phyloP scores from a whole-genome alignment of 768 basidiomycete species.

The Obba rivulosa region DNA sequence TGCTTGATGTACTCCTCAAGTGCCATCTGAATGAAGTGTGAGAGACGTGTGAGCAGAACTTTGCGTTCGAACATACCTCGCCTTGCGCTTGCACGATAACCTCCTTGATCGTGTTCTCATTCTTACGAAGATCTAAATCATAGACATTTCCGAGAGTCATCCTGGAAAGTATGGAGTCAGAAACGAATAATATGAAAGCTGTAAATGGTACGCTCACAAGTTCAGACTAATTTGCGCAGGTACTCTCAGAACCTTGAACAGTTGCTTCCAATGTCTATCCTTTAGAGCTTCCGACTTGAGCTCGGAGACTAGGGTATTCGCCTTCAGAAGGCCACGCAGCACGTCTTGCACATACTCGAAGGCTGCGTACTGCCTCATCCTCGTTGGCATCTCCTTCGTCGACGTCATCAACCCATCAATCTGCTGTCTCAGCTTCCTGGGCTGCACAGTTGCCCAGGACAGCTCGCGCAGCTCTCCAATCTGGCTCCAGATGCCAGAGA shows the following conservation, averaged over 20 bases:
- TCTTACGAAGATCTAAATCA: constrained; percentile 92
- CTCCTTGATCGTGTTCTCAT: constrained; percentile 87
- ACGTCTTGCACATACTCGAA: constrained; percentile 97
- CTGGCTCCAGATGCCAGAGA: constrained; percentile 95
- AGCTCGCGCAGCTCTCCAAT: constrained; percentile 84
- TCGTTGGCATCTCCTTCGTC: constrained; percentile 98
- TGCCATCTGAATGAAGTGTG: constrained; percentile 63
- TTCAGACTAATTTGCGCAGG: constrained; percentile 72
- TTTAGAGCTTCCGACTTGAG: constrained; percentile 96
- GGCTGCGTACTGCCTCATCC: constrained; percentile 98
- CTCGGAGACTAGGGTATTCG: constrained; percentile 86
- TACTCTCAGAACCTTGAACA: constrained; percentile 84
- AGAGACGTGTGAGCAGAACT: not conserved
- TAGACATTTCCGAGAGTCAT: constrained; percentile 97
- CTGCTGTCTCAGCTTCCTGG: constrained; percentile 90
- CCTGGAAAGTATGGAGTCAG: constrained; percentile 30
- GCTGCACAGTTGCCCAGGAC: constrained; percentile 88
- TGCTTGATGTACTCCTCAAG: constrained; percentile 93
- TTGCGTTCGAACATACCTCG: constrained; percentile 50
- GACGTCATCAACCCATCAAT: constrained; percentile 86
- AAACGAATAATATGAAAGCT: constrained; percentile 1
- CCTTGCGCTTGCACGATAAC: constrained; percentile 97
- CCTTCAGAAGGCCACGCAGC: constrained; percentile 79
- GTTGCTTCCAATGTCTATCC: constrained; percentile 96
- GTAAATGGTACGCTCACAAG: constrained; percentile 49